Evolutionary conservation across 495 filamentous ascomycete genomes (phyloP).

Genomic region (Pyronema omphalodes): DNA sequence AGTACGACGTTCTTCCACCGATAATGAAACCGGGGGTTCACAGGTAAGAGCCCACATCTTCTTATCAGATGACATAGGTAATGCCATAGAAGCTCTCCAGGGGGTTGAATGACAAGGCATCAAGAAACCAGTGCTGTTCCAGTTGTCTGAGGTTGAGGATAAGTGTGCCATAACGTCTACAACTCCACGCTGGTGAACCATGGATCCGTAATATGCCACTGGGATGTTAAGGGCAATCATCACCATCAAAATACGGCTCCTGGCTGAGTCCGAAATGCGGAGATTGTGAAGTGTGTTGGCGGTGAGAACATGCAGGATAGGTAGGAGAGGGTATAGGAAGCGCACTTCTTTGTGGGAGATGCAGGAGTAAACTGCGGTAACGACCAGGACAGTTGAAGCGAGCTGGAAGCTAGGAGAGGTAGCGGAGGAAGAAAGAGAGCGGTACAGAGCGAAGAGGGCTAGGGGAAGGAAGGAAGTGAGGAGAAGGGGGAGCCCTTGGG

Average conservation of each 20-base stretch:
- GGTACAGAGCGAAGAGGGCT: constrained; percentile 44
- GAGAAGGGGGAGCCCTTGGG: constrained; percentile 73
- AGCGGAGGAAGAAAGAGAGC: constrained; percentile 8
- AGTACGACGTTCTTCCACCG: constrained; percentile 33
- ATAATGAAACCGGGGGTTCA: constrained; percentile 57
- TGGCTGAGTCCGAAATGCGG: constrained; percentile 8
- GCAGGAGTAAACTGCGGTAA: constrained; percentile 46
- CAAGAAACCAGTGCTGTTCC: constrained; percentile 58
- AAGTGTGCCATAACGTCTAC: constrained; percentile 55
- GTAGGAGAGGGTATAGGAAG: constrained; percentile 87
- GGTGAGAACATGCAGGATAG: constrained; percentile 62
- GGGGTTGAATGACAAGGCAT: constrained; percentile 95
- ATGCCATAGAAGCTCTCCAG: constrained; percentile 74
- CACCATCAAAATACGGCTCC: constrained; percentile 8
- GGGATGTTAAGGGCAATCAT: constrained; percentile 47
- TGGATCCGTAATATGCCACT: constrained; percentile 54
- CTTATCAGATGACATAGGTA: constrained; percentile 28
- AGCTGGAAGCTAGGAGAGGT: constrained; percentile 33
- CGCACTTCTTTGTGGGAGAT: constrained; percentile 95
- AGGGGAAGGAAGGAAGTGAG: constrained; percentile 73
- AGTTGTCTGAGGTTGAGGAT: constrained; percentile 31
- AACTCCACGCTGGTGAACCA: constrained; percentile 62
- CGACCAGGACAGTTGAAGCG: constrained; percentile 38
- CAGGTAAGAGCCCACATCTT: constrained; percentile 77
- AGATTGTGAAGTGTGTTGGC: constrained; percentile 30